Percentiles rank a stretch among this genome's conserved stretches.
These are phyloP conservation scores for Saccharomyces hybrid DNA, from an alignment of 1,139 yeast genomes.

Conservation along the genomic window DNA sequence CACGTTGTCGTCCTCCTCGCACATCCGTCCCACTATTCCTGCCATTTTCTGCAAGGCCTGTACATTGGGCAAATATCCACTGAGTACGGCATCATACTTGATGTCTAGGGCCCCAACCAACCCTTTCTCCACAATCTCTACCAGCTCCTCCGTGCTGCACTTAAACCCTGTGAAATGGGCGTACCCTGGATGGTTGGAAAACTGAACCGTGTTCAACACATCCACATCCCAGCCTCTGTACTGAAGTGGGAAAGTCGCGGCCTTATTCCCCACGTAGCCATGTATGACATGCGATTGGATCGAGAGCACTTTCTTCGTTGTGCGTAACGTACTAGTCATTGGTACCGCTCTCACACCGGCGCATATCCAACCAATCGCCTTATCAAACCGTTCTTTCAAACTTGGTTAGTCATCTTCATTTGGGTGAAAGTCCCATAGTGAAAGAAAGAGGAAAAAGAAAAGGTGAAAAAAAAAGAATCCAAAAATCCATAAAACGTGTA, in stretches of 20 bases:
- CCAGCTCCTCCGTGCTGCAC: conserved; percentile 37
- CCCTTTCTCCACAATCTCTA: conserved; percentile 40
- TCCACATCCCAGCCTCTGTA: conserved; percentile 80
- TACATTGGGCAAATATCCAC: conserved; percentile 63
- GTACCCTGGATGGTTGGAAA: conserved; percentile 78
- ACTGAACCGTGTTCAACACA: conserved; percentile 68
- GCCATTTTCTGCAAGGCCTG: conserved; percentile 42
- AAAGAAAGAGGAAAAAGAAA: not conserved
- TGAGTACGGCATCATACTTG: conserved; percentile 52
- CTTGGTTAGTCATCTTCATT: not conserved
- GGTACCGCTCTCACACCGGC: not conserved
- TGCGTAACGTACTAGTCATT: not conserved
- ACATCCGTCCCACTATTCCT: conserved; percentile 12
- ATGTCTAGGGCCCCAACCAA: conserved; percentile 36
- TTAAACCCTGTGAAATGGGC: conserved; percentile 46
- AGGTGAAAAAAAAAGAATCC: not conserved
- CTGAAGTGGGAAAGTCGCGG: conserved; percentile 75
- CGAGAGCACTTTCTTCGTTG: conserved; percentile 36
- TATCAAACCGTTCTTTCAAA: not conserved
- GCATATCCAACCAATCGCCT: not conserved
- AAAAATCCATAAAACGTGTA: not conserved
- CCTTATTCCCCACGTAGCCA: conserved; percentile 79
- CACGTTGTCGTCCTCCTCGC: conserved; percentile 14
- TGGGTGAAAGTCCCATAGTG: not conserved
- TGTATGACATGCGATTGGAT: conserved; percentile 80